Conservation (phyloP, 257 asterid species). For the Ilex asprella region DNA sequence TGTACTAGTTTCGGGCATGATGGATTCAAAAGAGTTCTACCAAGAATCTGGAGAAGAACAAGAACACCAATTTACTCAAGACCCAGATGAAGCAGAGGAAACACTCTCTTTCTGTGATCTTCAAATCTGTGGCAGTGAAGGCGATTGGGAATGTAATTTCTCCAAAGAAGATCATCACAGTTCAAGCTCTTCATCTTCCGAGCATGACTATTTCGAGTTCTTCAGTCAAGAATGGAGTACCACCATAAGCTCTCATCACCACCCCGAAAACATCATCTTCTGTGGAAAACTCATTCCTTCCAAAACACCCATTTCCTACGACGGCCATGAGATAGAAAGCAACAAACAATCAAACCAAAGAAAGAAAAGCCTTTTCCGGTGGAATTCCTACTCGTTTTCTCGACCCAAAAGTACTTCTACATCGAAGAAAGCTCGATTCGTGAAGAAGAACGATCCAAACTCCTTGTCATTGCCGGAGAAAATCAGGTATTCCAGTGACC, state of each 20-base stretch:
- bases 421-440: background rate
- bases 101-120: conserved; percentile 70
- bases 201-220: conserved; percentile 32
- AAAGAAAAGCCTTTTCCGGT: background rate
- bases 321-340: conserved; percentile 7
- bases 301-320: conserved; percentile 18
- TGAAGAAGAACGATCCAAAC: background rate
- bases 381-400: conserved; percentile 1
- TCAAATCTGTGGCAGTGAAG: conserved; percentile 31
- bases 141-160: conserved; percentile 22
- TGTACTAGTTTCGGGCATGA: too few relatives aligned
- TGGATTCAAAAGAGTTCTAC: too few relatives aligned
- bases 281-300: conserved; percentile 54
- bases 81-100: conserved; percentile 39
- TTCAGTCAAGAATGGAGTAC: conserved; percentile 20
- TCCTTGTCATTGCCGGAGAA: too few relatives aligned
- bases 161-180: conserved; percentile 35
- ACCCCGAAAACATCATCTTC: conserved; percentile 42
- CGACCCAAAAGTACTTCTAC: too few relatives aligned
- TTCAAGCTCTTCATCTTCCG: conserved; percentile 39
- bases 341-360: conserved; percentile 3
- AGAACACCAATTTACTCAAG: too few relatives aligned
- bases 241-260: background rate
- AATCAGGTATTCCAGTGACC: background rate
- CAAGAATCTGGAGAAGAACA: too few relatives aligned